Conservation (phyloP, 305 asterid species). For the Plantago lanceolata region DNA sequence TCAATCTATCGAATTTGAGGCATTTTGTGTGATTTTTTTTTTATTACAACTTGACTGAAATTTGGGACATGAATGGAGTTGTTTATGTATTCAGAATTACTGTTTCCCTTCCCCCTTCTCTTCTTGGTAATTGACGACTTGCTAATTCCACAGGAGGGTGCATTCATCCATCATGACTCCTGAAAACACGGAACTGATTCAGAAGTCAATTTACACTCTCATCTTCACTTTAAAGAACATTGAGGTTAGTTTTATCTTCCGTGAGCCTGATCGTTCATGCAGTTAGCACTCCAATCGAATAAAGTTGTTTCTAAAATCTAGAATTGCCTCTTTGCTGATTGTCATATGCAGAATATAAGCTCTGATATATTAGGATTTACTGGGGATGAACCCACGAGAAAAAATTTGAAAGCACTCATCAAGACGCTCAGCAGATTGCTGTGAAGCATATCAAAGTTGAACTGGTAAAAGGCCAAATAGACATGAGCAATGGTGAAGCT, state of each 20-base stretch:
- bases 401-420: conserved; percentile 74
- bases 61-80: neutral
- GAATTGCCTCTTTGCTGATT: conserved; percentile 13
- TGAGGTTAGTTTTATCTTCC: conserved; percentile 41
- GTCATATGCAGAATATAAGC: conserved; percentile 67
- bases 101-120: neutral
- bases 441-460: conserved; percentile 22
- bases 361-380: conserved; percentile 77
- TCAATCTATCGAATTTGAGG: too few species aligned
- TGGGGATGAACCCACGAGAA: conserved; percentile 83
- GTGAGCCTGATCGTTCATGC: conserved; percentile 14
- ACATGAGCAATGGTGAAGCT: neutral
- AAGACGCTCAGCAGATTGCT: conserved; percentile 80
- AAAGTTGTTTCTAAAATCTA: conserved; percentile 4
- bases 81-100: neutral
- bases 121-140: neutral
- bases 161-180: conserved; percentile 78
- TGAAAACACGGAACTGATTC: conserved; percentile 76
- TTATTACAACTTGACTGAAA: neutral
- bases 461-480: neutral
- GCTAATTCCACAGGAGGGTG: conserved; percentile 55
- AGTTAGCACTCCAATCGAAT: conserved; percentile 8
- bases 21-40: too few species aligned
- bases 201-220: conserved; percentile 68
- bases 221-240: conserved; percentile 83